Conservation (phyloP, 2,329 filamentous ascomycete genomes). For the Amesomyces nigricolor region DNA sequence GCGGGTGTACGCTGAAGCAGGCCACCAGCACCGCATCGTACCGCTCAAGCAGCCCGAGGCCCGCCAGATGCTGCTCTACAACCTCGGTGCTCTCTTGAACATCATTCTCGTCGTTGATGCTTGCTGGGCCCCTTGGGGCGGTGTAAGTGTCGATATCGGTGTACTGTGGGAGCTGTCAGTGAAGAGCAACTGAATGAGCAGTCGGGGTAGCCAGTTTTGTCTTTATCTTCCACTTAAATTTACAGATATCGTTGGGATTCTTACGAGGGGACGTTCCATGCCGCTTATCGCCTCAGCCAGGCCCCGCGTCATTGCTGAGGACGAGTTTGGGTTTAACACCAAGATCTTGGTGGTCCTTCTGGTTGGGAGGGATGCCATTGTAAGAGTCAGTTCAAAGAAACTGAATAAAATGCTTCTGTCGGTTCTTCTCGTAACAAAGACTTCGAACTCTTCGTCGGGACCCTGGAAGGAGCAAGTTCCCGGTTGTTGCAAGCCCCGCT, state of each 20-base stretch:
- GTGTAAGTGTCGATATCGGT: conserved; percentile 59
- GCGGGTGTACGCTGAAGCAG: conserved; percentile 80
- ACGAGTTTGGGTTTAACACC: conserved; percentile 77
- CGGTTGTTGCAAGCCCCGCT: not conserved
- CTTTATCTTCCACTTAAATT: too few species aligned
- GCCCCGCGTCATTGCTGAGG: conserved; percentile 62
- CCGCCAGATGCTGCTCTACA: conserved; percentile 52
- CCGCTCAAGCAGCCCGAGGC: conserved; percentile 32
- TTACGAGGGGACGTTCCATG: conserved; percentile 37
- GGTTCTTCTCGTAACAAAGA: not conserved
- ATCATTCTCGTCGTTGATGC: conserved; percentile 72
- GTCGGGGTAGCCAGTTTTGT: not conserved
- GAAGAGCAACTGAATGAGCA: too few species aligned
- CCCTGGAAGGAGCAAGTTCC: not conserved
- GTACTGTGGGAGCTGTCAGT: conserved; percentile 31
- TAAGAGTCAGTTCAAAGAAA: not conserved
- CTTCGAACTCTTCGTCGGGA: too few species aligned
- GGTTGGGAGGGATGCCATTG: conserved; percentile 26
- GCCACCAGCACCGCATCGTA: conserved; percentile 80
- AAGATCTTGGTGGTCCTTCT: conserved; percentile 48
- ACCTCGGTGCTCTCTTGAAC: conserved; percentile 57
- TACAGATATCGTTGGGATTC: not conserved
- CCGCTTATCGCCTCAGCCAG: conserved; percentile 47
- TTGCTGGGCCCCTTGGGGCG: conserved; percentile 59
- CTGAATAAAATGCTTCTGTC: not conserved